These are phyloP conservation scores for Plantago rigida DNA, from an alignment of 305 asterid species.

Conservation along the genomic window DNA sequence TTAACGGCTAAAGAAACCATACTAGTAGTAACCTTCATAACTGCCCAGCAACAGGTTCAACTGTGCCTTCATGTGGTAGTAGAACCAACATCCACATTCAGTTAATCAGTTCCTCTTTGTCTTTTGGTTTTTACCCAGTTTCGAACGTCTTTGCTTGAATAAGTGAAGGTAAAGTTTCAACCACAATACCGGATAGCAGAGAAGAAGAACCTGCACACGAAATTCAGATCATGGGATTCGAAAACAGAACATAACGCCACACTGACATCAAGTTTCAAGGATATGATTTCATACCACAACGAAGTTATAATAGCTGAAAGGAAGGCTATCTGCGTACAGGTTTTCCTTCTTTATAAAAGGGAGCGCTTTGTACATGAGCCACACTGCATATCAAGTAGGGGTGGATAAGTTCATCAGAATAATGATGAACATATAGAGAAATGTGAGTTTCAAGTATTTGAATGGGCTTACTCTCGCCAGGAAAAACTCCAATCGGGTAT, in stretches of 20 bases:
- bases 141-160: slow-evolving; percentile 75
- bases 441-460: slow-evolving; percentile 14
- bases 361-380: slow-evolving; percentile 88
- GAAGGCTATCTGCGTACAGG: slow-evolving; percentile 54
- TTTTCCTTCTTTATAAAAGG: slow-evolving; percentile 56
- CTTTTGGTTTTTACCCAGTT: slow-evolving; percentile 54
- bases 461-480: slow-evolving; percentile 81
- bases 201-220: slow-evolving; percentile 53
- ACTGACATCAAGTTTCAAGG: neutral
- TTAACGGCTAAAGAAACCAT: no score
- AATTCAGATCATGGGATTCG: neutral
- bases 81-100: slow-evolving; percentile 19
- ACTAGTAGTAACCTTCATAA: no score
- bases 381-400: slow-evolving; percentile 42
- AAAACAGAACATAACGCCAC: neutral
- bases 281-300: slow-evolving; percentile 36
- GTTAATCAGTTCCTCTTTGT: slow-evolving; percentile 40
- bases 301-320: slow-evolving; percentile 58
- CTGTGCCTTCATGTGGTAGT: neutral
- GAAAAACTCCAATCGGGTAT: slow-evolving; percentile 73
- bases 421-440: neutral
- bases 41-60: no score
- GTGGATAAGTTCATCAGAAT: no score
- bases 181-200: slow-evolving; percentile 77
- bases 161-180: slow-evolving; percentile 81